Evolutionary conservation across 2,329 filamentous ascomycete genomes (phyloP).

Genomic region (Fonsecaea multimorphosa): DNA sequence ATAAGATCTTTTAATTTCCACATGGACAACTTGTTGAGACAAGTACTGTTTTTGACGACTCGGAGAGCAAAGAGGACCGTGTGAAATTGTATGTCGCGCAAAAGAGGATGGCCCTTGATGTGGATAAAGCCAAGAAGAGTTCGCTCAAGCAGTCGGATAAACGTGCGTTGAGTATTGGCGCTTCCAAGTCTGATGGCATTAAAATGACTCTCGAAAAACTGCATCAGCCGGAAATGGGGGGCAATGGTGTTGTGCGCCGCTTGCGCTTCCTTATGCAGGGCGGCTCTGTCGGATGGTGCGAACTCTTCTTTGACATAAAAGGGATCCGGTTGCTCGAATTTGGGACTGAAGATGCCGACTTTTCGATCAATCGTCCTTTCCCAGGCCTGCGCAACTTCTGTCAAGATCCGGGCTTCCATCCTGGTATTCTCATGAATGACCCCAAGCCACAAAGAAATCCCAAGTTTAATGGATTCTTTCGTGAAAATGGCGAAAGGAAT

Average conservation of each 20-base stretch:
- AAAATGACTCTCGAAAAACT: constrained; percentile 93
- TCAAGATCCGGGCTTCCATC: constrained; percentile 83
- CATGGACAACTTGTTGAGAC: constrained; percentile 67
- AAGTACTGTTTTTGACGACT: constrained; percentile 74
- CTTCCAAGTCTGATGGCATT: constrained; percentile 88
- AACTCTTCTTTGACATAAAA: constrained; percentile 93
- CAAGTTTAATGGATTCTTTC: constrained; percentile 93
- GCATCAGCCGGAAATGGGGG: constrained; percentile 82
- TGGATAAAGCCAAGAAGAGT: constrained; percentile 77
- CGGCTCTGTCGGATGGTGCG: constrained; percentile 81
- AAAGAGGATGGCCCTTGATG: constrained; percentile 79
- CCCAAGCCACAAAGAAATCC: constrained; percentile 93
- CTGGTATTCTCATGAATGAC: constrained; percentile 94
- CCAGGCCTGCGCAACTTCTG: constrained; percentile 89
- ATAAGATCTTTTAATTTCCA: constrained; percentile 90
- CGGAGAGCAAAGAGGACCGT: constrained; percentile 81
- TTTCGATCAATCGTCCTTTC: constrained; percentile 79
- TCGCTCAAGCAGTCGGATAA: constrained; percentile 77
- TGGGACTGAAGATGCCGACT: constrained; percentile 79
- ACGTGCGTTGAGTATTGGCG: constrained; percentile 78
- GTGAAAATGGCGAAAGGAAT: constrained; percentile 94
- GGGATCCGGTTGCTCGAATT: constrained; percentile 77
- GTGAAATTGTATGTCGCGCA: constrained; percentile 89
- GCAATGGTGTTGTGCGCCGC: constrained; percentile 80
- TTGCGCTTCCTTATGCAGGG: constrained; percentile 76